Evolutionary conservation across 2,329 filamentous ascomycete genomes (phyloP).

Genomic region (Cladosporium sp.): DNA sequence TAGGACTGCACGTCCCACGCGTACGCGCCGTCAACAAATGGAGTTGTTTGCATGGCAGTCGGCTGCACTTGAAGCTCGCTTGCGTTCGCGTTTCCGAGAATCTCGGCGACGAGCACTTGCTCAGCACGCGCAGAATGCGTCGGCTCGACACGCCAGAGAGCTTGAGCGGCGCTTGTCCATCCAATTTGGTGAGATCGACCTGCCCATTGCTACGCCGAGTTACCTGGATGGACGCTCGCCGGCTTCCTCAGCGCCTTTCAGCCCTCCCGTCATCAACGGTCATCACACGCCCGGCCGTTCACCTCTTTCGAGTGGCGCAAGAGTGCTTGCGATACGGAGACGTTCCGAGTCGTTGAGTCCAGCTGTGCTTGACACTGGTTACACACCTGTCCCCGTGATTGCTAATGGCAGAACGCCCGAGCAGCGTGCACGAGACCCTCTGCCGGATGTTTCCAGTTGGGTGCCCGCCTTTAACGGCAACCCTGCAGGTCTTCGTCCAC

Average conservation of each 20-base stretch:
- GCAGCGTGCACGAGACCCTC: neutral
- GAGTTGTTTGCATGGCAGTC: neutral
- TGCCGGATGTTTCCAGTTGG: neutral
- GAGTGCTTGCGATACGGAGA: neutral
- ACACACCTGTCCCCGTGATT: slow-evolving; percentile 11
- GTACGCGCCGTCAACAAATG: neutral
- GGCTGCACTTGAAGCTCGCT: neutral
- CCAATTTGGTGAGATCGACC: slow-evolving; percentile 4
- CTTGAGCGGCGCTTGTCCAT: slow-evolving; percentile 3
- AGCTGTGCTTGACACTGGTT: neutral
- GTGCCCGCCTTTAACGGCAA: neutral
- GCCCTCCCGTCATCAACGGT: neutral
- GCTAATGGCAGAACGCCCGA: slow-evolving; percentile 6
- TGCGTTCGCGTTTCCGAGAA: neutral
- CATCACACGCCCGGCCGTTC: neutral
- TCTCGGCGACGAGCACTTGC: neutral
- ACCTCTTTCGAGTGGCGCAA: neutral
- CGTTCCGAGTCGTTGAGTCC: neutral
- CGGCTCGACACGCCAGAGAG: neutral
- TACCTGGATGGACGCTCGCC: neutral
- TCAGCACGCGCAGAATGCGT: neutral
- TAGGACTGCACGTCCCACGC: neutral
- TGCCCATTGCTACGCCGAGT: neutral
- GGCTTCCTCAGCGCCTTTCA: neutral
- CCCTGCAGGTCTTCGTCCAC: neutral